Conservation (phyloP, 306 rosid genomes). For the Astragalus membranaceus region DNA sequence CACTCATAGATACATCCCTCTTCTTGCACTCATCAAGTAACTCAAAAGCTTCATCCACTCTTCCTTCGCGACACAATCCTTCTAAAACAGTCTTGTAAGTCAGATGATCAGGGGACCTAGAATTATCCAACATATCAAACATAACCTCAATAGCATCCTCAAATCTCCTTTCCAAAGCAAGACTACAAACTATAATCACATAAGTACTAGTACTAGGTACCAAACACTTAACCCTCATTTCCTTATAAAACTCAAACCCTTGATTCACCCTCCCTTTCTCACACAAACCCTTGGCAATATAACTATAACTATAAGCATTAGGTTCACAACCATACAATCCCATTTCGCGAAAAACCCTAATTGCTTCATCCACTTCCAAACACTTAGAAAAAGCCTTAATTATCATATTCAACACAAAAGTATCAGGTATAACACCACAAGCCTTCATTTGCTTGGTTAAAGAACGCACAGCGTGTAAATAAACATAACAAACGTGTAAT, state of each 20-base stretch:
- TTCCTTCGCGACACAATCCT: conserved; percentile 70
- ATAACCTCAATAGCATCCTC: conserved; percentile 62
- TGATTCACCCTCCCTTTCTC: conserved; percentile 86
- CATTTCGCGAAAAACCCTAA: conserved; percentile 69
- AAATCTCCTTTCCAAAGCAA: conserved; percentile 52
- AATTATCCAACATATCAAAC: conserved; percentile 66
- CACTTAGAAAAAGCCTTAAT: conserved; percentile 80
- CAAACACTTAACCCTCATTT: conserved; percentile 58
- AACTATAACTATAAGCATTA: conserved; percentile 66
- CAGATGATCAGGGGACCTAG: conserved; percentile 66
- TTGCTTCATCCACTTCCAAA: conserved; percentile 69
- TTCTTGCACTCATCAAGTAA: conserved; percentile 64
- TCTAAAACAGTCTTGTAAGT: conserved; percentile 78
- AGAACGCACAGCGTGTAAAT: conserved; percentile 64
- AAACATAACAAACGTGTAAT: conserved; percentile 55
- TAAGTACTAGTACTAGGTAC: conserved; percentile 60
- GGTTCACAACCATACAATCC: conserved; percentile 86
- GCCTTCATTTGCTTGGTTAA: conserved; percentile 77
- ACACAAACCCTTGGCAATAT: conserved; percentile 71
- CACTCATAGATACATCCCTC: conserved; percentile 47
- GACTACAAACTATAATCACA: conserved; percentile 62
- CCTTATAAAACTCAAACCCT: conserved; percentile 64
- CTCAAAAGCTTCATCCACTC: conserved; percentile 50
- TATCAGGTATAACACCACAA: conserved; percentile 73
- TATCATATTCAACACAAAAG: conserved; percentile 74